Conservation (phyloP, 495 filamentous ascomycete species). For the Arthonia radiata region DNA sequence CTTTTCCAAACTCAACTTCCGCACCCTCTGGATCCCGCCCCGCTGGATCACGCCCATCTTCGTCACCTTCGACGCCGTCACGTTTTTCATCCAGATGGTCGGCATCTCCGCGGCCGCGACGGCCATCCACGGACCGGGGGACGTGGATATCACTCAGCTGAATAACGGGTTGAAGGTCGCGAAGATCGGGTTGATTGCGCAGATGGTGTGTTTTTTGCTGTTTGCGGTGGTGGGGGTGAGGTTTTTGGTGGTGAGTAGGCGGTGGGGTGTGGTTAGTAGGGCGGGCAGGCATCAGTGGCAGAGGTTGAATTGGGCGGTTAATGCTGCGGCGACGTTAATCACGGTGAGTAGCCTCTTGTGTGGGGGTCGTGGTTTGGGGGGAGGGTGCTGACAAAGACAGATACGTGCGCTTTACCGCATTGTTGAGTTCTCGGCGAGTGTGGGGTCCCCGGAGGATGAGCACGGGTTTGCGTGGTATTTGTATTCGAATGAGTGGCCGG, state of each 20-base stretch:
- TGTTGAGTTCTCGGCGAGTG: constrained; percentile 17
- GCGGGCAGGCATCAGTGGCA: constrained; percentile 14
- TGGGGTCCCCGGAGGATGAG: too few species aligned
- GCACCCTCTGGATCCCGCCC: constrained; percentile 3
- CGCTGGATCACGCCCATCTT: constrained; percentile 19
- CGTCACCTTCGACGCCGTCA: constrained; percentile 13
- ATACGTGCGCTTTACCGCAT: constrained; percentile 16
- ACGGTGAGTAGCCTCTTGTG: constrained; percentile 13
- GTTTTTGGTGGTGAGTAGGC: constrained; percentile 13
- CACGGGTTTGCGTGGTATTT: too few species aligned
- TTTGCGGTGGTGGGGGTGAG: constrained; percentile 16
- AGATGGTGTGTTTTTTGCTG: constrained; percentile 15
- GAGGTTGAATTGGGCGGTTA: constrained; percentile 10
- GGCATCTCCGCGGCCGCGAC: constrained; percentile 15
- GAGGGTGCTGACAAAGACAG: constrained; percentile 7
- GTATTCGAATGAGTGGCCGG: too few species aligned
- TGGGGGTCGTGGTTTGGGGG: too few species aligned
- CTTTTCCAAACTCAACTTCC: constrained; percentile 8
- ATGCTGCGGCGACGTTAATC: constrained; percentile 11
- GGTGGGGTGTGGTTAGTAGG: constrained; percentile 11
- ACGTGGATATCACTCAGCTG: constrained; percentile 8
- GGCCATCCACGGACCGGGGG: too few species aligned
- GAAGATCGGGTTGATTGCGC: constrained; percentile 12
- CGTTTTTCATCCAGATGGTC: constrained; percentile 13
- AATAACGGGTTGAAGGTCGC: constrained; percentile 18